Base-by-base conservation (phyloP, 164 flowering plant genomes). In the Santalum album region DNA sequence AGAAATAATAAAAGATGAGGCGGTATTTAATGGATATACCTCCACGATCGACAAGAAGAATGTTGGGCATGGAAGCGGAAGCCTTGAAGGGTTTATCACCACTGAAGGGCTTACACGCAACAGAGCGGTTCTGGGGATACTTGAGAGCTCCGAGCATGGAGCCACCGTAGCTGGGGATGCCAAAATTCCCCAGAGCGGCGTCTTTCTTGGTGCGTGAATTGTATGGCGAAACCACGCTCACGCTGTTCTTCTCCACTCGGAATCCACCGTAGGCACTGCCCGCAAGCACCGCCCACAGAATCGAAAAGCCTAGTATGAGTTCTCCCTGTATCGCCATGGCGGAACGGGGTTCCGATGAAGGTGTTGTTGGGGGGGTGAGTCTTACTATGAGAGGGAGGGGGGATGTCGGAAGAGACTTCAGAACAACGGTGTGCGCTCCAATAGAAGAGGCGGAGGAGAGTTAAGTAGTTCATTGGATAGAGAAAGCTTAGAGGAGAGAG, bases 1-100 rank as follows among this genome's bases (percentile, higher is more conserved):
- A 29, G 34, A 29, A 29, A 29, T 4, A 29, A 29, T 29, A 3
- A 29, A 29, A 29, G 6, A 29, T 29, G 34, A 9, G 34, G 9
- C 34, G 4, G 34, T 29, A 29, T n/a, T n/a, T n/a, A n/a, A n/a
- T n/a, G 34, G 34, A 29, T 29, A 4, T 25, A 87, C 97, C 97
- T 76, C 98, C 98, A 29, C 98, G 89, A 64, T 90, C 98, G 35
- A 85, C 70, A 29, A 90, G 85, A 35, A 90, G 75, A 65, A 90
- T 53, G 22, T 70, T 67, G 10, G 96, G 87, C 6, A 67, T 72
- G 62, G 76, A 57, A 44, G 72, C 43, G 14, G 26, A 54, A 21
- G 84, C 60, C 56, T 75, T 79, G 69, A 79, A 80, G 36, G 84
- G 77, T 35, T 65, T 63, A 36, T 65, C 65, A 12, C 70, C 77